Evolutionary conservation across 495 filamentous ascomycete genomes (phyloP), one percentile per base, ranked within the genome.

Genomic region (Penicillium malachiteum): DNA sequence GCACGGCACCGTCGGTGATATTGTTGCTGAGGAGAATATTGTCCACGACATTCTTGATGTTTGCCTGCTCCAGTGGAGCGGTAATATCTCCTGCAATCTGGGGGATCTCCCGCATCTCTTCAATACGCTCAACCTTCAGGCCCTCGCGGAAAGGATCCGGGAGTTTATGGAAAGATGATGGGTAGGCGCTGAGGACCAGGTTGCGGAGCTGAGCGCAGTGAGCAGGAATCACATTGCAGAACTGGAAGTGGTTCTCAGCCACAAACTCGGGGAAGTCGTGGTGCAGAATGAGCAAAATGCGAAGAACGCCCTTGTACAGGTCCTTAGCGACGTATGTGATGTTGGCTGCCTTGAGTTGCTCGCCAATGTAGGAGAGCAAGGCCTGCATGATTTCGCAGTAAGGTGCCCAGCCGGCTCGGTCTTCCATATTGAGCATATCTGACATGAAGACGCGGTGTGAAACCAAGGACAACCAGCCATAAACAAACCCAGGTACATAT

Each of bases 241-340:
- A 83, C 53, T 86, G 84, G 58, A 87, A 86, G 59, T 96, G 89
- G 66, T 94, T 89, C 59, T 93, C 89, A 30, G 87, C 87, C 40
- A 97, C 78, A 68, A 96, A 97, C 52, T 96, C 92, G 0, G 92
- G 90, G 71, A 90, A 97, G 67, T 99, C 94, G 59, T 97, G 94
- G 53, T 95, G 88, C 45, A 99, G 76, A 35, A 97, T 81, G 16
- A 94, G 74, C 56, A 97, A 71, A 52, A 96, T 81, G 59, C 94
- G 88, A 26, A 96, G 78, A 7, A 88, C 82, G 3, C 87, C 91
- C 59, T 89, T 86, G 68, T 97, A 97, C 43, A 94, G 81, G 46
- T 91, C 87, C 70, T 90, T 93, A 31, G 85, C 82, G 34, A 90
- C 77, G 34, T 82, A 76, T 2, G 86, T 72, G n/a, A 92, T 79